Evolutionary conservation across 2,329 filamentous ascomycete genomes (phyloP).

Genomic region (Colletotrichum limetticola): DNA sequence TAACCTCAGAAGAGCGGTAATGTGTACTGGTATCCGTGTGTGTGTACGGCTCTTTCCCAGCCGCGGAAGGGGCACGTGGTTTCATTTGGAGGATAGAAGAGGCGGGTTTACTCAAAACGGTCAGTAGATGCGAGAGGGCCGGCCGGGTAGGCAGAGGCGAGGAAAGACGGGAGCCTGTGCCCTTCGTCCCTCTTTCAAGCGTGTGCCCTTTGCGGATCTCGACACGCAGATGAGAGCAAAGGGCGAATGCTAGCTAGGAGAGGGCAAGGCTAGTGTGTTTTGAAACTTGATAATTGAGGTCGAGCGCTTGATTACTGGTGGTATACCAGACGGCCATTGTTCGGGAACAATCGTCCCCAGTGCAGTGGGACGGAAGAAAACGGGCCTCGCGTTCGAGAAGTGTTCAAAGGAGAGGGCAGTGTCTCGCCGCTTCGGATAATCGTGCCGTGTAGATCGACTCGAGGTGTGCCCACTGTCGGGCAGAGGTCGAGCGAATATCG

Average conservation of each 20-base stretch:
- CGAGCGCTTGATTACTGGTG: background rate
- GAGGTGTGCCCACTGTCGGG: background rate
- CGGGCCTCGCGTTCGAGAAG: background rate
- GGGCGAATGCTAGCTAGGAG: background rate
- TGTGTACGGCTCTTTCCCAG: conserved; percentile 6
- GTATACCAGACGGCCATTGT: background rate
- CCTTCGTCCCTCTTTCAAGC: background rate
- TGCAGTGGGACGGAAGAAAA: background rate
- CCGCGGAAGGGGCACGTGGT: conserved; percentile 12
- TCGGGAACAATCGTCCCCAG: background rate
- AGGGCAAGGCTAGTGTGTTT: background rate
- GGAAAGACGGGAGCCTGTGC: conserved; percentile 19
- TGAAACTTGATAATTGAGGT: conserved; percentile 14
- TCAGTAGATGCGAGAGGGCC: conserved; percentile 3
- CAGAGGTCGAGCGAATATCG: conserved; percentile 1
- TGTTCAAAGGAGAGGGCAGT: background rate
- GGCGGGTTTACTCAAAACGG: conserved; percentile 5
- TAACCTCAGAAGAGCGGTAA: background rate
- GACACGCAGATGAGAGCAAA: background rate
- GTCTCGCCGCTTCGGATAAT: conserved; percentile 1
- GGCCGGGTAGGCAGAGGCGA: background rate
- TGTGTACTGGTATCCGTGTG: background rate
- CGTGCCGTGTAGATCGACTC: conserved; percentile 22
- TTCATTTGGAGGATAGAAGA: background rate
- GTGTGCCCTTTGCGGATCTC: background rate